These are phyloP conservation scores for Lasiosphaeria miniovina DNA, from an alignment of 495 filamentous ascomycete species.

Conservation along the genomic window DNA sequence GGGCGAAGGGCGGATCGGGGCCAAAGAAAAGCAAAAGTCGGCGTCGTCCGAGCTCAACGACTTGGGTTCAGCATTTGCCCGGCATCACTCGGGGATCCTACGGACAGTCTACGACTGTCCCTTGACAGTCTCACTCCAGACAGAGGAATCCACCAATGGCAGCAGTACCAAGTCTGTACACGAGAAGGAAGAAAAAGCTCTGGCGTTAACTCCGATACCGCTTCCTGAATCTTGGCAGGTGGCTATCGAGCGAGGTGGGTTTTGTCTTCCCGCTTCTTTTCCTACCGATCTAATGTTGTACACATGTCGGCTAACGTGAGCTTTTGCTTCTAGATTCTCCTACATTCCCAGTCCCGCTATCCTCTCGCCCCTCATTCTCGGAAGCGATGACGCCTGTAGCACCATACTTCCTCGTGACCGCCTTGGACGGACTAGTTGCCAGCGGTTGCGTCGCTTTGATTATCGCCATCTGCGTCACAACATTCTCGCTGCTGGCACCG, in stretches of 20 bases:
- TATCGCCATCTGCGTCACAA: conserved; percentile 21
- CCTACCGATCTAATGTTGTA: neutral
- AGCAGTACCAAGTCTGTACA: too few relatives aligned
- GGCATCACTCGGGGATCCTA: conserved; percentile 3
- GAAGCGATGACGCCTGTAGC: conserved; percentile 19
- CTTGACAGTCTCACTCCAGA: conserved; percentile 11
- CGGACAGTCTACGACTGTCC: conserved; percentile 24
- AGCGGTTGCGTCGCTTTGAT: conserved; percentile 20
- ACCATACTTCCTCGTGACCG: conserved; percentile 20
- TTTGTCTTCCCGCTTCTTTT: neutral
- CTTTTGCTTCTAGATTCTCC: conserved; percentile 9
- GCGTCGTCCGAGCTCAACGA: conserved; percentile 9
- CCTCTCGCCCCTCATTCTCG: conserved; percentile 14
- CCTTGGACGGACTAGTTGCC: conserved; percentile 25
- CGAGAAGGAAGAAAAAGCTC: neutral
- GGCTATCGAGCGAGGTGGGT: conserved; percentile 18
- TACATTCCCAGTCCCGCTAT: conserved; percentile 9
- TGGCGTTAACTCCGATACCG: conserved; percentile 5
- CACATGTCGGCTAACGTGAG: neutral
- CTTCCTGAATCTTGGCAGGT: conserved; percentile 23
- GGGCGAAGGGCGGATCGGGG: neutral
- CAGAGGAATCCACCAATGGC: neutral
- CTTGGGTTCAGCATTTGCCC: conserved; percentile 11
- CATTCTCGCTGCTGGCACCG: conserved; percentile 12
- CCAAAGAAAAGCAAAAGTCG: conserved; percentile 11